Conservation (phyloP, 2,329 filamentous ascomycete species). For the Parasarocladium wereldwijsianum region DNA sequence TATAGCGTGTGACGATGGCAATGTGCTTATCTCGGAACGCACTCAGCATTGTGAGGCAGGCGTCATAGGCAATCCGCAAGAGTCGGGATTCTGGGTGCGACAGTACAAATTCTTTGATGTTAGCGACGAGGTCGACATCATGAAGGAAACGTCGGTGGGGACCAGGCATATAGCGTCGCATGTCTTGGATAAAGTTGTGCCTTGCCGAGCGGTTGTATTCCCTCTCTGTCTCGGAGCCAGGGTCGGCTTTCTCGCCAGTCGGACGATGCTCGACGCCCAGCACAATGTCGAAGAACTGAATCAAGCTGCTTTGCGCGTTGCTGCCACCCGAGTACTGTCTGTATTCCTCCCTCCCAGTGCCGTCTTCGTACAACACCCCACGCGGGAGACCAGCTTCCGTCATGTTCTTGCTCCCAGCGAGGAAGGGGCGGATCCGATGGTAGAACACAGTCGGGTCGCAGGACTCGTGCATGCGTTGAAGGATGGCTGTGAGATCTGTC, state of each 20-base stretch:
- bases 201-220: constrained; percentile 22
- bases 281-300: constrained; percentile 93
- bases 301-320: constrained; percentile 91
- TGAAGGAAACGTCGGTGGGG: constrained; percentile 79
- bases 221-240: constrained; percentile 27
- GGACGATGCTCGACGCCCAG: constrained; percentile 82
- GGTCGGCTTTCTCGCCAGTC: constrained; percentile 53
- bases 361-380: constrained; percentile 79
- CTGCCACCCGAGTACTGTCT: constrained; percentile 85
- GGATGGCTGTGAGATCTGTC: constrained; percentile 64
- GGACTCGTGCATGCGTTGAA: constrained; percentile 86
- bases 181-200: constrained; percentile 89
- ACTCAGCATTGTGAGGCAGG: constrained; percentile 59
- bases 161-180: constrained; percentile 95
- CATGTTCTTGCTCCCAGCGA: constrained; percentile 98
- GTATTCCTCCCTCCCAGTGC: constrained; percentile 51
- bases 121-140: constrained; percentile 65
- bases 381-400: constrained; percentile 76
- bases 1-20: constrained; percentile 89
- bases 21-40: constrained; percentile 85
- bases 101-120: constrained; percentile 75
- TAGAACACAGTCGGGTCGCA: constrained; percentile 95
- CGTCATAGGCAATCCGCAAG: constrained; percentile 74
- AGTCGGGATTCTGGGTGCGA: constrained; percentile 41
- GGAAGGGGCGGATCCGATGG: constrained; percentile 85